Percentiles rank a stretch among this genome's conserved stretches.
phyloP scores from a whole-genome alignment of 2,329 filamentous ascomycete genomes.

The Trichoderma arundinaceum region DNA sequence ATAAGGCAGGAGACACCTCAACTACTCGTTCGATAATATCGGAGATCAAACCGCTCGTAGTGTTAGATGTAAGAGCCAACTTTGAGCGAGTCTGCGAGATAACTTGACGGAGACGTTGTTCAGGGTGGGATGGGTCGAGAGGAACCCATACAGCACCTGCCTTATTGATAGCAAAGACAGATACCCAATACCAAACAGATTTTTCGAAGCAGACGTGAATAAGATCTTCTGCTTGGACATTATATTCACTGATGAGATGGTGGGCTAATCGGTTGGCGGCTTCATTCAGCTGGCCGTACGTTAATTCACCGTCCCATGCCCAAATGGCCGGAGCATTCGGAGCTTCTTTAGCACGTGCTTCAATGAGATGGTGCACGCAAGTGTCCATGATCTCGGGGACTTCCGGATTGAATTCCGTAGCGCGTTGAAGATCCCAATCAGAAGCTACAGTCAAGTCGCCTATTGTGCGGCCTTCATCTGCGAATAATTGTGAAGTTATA shows the following conservation, averaged over 20 bases:
- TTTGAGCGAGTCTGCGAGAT: conserved; percentile 2
- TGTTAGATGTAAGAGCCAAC: conserved; percentile 6
- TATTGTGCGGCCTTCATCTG: not conserved
- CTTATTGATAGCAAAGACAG: conserved; percentile 39
- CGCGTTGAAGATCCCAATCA: conserved; percentile 22
- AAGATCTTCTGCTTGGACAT: conserved; percentile 37
- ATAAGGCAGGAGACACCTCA: conserved; percentile 2
- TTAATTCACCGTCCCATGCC: conserved; percentile 37
- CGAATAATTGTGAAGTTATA: conserved; percentile 18
- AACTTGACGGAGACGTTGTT: conserved; percentile 13
- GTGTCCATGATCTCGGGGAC: conserved; percentile 3
- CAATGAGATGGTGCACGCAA: conserved; percentile 23
- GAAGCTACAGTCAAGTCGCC: conserved; percentile 5
- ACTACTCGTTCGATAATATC: not conserved
- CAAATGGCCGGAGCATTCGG: conserved; percentile 27
- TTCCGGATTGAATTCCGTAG: conserved; percentile 11
- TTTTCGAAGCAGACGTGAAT: conserved; percentile 35
- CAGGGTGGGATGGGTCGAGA: conserved; percentile 23
- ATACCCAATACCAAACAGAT: conserved; percentile 35
- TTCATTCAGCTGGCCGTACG: conserved; percentile 33
- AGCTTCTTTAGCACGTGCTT: not conserved
- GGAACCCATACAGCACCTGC: conserved; percentile 35
- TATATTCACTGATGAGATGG: conserved; percentile 3
- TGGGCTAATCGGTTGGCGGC: not conserved
- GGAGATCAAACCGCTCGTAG: not conserved